Evolutionary conservation across 2,329 filamentous ascomycete species (phyloP).

Genomic region (Diplodia scrobiculata): DNA sequence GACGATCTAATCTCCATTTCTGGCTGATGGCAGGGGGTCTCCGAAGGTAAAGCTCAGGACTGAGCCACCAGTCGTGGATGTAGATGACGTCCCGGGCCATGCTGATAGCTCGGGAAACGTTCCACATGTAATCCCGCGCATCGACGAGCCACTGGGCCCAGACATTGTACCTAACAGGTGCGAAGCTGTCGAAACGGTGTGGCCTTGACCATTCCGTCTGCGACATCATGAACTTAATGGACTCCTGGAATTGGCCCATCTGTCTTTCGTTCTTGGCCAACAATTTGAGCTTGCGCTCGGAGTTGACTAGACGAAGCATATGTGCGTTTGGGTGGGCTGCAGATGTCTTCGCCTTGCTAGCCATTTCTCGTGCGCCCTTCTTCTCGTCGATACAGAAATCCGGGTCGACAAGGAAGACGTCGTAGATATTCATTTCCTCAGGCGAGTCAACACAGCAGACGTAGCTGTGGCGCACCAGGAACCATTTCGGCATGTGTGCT

Average conservation of each 20-base stretch:
- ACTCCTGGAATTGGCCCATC: conserved; percentile 89
- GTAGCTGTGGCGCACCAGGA: conserved; percentile 95
- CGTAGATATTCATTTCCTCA: conserved; percentile 97
- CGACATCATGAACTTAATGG: conserved; percentile 80
- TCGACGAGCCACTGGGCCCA: conserved; percentile 97
- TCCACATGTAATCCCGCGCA: conserved; percentile 99
- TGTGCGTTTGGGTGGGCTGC: conserved; percentile 72
- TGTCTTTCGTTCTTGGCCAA: conserved; percentile 89
- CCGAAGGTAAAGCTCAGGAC: conserved; percentile 92
- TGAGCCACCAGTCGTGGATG: conserved; percentile 99
- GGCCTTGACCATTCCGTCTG: conserved; percentile 79
- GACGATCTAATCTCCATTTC: conserved; percentile 91
- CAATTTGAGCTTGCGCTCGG: conserved; percentile 87
- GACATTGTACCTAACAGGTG: conserved; percentile 80
- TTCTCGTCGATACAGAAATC: conserved; percentile 79
- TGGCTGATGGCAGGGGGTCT: conserved; percentile 93
- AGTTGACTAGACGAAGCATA: conserved; percentile 82
- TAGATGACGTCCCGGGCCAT: conserved; percentile 98
- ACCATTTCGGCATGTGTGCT: conserved; percentile 92
- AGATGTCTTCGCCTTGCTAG: conserved; percentile 65
- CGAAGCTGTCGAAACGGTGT: conserved; percentile 91
- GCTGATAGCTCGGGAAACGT: conserved; percentile 91
- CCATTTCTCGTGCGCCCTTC: conserved; percentile 62
- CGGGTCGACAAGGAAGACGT: conserved; percentile 94
- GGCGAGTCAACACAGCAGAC: conserved; percentile 98